A percentile compares a stretch with the other conserved stretches of the same genome.
phyloP scores from a whole-genome alignment of 2,329 filamentous ascomycete species.

The Pseudocercospora macadamiae region DNA sequence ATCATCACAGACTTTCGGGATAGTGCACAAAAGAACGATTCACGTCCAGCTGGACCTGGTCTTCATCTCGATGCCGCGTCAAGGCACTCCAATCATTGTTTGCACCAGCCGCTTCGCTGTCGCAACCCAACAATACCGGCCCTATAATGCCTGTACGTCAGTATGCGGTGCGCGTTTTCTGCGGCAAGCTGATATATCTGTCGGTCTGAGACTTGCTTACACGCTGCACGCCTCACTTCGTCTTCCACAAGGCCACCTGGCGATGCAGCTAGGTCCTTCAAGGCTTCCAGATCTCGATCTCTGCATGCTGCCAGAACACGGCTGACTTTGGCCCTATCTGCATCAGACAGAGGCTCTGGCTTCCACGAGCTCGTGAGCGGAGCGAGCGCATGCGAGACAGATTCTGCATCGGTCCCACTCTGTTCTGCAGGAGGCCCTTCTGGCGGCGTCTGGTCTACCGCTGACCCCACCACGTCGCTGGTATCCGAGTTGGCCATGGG shows the following conservation, averaged over 20 bases:
- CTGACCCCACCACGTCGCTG: constrained; percentile 6
- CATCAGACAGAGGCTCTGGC: constrained; percentile 10
- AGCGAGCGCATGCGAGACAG: background rate
- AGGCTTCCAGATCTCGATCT: constrained; percentile 42
- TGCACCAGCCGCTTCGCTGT: constrained; percentile 26
- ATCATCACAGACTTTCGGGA: constrained; percentile 66
- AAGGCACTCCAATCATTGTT: constrained; percentile 61
- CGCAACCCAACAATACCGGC: constrained; percentile 59
- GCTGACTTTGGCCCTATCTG: constrained; percentile 17
- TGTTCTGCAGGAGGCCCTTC: background rate
- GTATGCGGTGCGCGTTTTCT: background rate
- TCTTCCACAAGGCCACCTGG: constrained; percentile 52
- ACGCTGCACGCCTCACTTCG: constrained; percentile 69
- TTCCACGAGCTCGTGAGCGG: background rate
- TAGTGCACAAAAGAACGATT: constrained; percentile 98
- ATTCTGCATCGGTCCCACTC: background rate
- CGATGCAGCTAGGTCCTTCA: constrained; percentile 49
- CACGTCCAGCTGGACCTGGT: constrained; percentile 89
- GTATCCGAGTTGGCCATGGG: constrained; percentile 11
- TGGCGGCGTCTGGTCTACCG: constrained; percentile 8
- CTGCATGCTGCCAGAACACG: constrained; percentile 47
- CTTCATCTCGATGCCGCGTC: constrained; percentile 80
- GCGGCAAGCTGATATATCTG: too few relatives aligned
- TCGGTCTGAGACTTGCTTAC: constrained; percentile 51
- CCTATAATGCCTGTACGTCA: constrained; percentile 48